Conservation (phyloP, 257 asterid species). For the Capsicum rhomboideum region DNA sequence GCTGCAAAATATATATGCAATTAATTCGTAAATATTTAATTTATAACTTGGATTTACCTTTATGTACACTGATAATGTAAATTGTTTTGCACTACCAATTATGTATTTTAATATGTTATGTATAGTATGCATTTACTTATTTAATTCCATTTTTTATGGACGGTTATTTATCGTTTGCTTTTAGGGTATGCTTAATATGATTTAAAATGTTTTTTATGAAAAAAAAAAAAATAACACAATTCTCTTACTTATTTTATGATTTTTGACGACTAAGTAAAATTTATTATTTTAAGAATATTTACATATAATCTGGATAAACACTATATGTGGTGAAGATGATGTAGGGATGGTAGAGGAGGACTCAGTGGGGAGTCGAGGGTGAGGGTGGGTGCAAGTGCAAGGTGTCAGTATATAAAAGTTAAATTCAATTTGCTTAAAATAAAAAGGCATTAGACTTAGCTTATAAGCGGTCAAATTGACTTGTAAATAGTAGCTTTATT, state of each 20-base stretch:
- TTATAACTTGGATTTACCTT: neutral
- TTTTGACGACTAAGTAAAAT: neutral
- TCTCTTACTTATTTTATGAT: too few relatives aligned
- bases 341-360: too few relatives aligned
- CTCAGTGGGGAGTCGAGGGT: too few relatives aligned
- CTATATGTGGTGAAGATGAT: too few relatives aligned
- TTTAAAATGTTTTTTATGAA: neutral
- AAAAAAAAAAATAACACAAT: too few relatives aligned
- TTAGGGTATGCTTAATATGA: neutral
- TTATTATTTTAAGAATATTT: neutral
- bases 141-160: too few relatives aligned
- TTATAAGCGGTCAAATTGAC: too few relatives aligned
- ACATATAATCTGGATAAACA: too few relatives aligned
- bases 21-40: neutral
- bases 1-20: slow-evolving; percentile 24
- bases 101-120: neutral
- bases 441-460: too few relatives aligned
- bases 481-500: too few relatives aligned
- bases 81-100: neutral
- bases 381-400: too few relatives aligned
- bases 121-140: neutral
- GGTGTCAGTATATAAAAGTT: too few relatives aligned
- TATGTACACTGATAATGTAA: neutral
- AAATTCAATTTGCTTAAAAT: neutral
- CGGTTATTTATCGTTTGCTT: neutral